Conservation (phyloP, 192 early-diverging fungal species). For the Mortierella hygrophila region DNA sequence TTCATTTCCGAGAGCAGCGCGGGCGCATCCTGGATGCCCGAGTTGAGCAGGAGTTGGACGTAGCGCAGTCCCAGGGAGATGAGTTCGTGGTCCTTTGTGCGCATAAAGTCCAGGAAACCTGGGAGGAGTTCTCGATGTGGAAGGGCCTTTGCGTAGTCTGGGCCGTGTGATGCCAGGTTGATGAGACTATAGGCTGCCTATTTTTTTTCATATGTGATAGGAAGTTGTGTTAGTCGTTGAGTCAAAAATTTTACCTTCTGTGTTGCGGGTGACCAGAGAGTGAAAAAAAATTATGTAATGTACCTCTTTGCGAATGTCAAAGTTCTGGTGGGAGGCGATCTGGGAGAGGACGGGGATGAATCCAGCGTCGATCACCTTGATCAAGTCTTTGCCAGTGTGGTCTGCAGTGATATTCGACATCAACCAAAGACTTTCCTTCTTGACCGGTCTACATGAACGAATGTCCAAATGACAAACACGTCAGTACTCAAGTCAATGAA, state of each 20-base stretch:
- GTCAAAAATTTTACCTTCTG: not conserved
- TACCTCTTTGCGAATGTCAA: constrained; percentile 79
- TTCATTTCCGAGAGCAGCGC: constrained; percentile 46
- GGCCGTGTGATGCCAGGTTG: constrained; percentile 70
- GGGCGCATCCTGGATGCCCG: constrained; percentile 57
- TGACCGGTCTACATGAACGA: constrained; percentile 62
- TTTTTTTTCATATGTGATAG: not conserved
- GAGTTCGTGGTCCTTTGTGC: constrained; percentile 72
- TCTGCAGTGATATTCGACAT: constrained; percentile 77
- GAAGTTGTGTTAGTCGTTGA: not conserved
- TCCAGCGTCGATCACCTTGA: constrained; percentile 65
- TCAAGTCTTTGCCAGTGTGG: constrained; percentile 48
- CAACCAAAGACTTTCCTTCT: constrained; percentile 81
- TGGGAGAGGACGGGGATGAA: constrained; percentile 65
- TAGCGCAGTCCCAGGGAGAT: constrained; percentile 74
- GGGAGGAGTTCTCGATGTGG: constrained; percentile 60
- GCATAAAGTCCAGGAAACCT: constrained; percentile 69
- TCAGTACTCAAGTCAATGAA: not conserved
- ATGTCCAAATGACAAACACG: not conserved
- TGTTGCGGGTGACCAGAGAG: not conserved
- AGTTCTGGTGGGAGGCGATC: constrained; percentile 70
- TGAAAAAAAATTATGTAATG: not conserved
- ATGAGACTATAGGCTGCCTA: constrained; percentile 74
- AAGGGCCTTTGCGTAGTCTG: constrained; percentile 59
- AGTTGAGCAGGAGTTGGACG: constrained; percentile 65